Conservation (phyloP, 1,139 yeast genomes). For the Pichia sp. region DNA sequence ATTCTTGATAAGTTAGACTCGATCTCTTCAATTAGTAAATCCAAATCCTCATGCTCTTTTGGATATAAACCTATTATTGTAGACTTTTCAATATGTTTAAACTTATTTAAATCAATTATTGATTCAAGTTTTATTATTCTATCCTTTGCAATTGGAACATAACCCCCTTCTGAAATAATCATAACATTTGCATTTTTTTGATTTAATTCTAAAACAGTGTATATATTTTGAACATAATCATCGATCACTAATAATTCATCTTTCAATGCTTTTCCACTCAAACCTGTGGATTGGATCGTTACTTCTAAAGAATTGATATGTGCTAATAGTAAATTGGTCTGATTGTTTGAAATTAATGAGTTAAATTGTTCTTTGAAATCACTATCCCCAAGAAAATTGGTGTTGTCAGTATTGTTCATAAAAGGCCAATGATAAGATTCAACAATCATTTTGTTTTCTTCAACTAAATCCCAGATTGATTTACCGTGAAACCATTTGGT, state of each 20-base stretch:
- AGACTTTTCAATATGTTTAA: constrained; percentile 78
- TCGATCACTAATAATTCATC: constrained; percentile 61
- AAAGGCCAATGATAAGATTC: constrained; percentile 99
- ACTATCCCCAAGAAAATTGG: constrained; percentile 44
- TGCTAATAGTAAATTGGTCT: constrained; percentile 55
- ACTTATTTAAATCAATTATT: constrained; percentile 43
- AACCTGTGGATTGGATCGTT: constrained; percentile 67
- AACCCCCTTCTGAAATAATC: constrained; percentile 86
- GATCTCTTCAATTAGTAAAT: constrained; percentile 36
- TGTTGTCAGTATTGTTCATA: constrained; percentile 32
- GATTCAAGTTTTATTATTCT: constrained; percentile 67
- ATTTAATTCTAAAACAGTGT: constrained; percentile 43
- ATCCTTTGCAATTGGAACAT: constrained; percentile 76
- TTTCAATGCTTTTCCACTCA: constrained; percentile 50
- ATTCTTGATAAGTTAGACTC: constrained; percentile 27
- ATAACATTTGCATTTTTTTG: constrained; percentile 68
- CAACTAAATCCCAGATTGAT: constrained; percentile 80
- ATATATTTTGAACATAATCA: constrained; percentile 45
- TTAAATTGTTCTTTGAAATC: constrained; percentile 53
- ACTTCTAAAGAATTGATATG: constrained; percentile 80
- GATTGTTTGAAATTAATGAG: constrained; percentile 56
- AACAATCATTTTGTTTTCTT: constrained; percentile 51
- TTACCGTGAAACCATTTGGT: constrained; percentile 87
- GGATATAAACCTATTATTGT: constrained; percentile 81
- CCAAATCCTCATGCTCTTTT: constrained; percentile 31